Percentiles rank a stretch among this genome's conserved stretches.
Conservation (phyloP, 176 grass and related monocot genomes). For the Elymus sibiricus region DNA sequence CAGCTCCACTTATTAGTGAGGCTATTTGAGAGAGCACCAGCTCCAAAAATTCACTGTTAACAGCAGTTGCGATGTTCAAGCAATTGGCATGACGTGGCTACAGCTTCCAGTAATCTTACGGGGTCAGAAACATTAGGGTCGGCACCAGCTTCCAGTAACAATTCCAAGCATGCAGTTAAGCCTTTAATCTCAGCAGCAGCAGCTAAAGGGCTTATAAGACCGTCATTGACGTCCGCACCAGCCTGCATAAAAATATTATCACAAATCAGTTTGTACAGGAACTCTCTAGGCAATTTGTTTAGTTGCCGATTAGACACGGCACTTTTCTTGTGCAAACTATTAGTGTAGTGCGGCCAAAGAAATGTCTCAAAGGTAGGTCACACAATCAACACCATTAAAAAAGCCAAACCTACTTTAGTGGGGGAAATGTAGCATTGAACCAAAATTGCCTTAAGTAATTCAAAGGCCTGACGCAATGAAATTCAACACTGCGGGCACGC, state of each 20-base stretch:
- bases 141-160: conserved; percentile 11
- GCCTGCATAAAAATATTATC: conserved; percentile 3
- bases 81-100: background rate
- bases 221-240: conserved; percentile 27
- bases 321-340: background rate
- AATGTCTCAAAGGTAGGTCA: background rate
- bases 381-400: background rate
- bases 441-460: background rate
- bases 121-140: background rate
- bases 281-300: background rate
- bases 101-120: conserved; percentile 14
- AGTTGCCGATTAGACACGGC: background rate
- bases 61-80: background rate
- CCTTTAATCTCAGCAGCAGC: background rate
- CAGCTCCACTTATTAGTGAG: background rate
- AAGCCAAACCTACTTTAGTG: background rate
- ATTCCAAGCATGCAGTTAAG: conserved; percentile 26
- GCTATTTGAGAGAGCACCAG: background rate
- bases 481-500: background rate
- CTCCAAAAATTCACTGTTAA: background rate
- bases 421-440: background rate
- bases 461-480: background rate
- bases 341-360: background rate
- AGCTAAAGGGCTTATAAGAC: conserved; percentile 9
- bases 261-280: background rate